These are phyloP conservation scores for Wallacemonas rigidus DNA, from an alignment of 208 protist species.

Conservation along the genomic window DNA sequence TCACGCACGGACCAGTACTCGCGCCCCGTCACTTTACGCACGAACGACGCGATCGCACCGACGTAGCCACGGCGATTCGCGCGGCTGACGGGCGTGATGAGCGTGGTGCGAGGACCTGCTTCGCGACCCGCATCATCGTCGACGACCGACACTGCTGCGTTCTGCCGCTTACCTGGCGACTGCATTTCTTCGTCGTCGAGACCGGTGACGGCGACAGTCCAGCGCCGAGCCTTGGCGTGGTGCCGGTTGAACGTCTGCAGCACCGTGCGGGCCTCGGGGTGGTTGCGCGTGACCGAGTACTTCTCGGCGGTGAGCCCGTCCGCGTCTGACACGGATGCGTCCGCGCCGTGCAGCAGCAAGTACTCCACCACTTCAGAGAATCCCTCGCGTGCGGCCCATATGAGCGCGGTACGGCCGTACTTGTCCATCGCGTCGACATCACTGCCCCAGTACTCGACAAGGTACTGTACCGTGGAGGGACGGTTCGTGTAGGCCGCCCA, in stretches of 20 bases:
- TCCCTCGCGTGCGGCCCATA: conserved; percentile 83
- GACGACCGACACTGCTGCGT: too few relatives aligned
- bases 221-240: not conserved
- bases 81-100: too few relatives aligned
- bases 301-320: conserved; percentile 64
- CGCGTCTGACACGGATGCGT: conserved; percentile 34
- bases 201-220: not conserved
- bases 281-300: conserved; percentile 59
- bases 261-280: conserved; percentile 60
- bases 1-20: conserved; percentile 31
- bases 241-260: conserved; percentile 28
- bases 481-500: conserved; percentile 79
- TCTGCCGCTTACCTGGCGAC: too few relatives aligned
- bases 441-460: conserved; percentile 65
- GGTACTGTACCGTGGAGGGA: conserved; percentile 57
- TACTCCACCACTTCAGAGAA: conserved; percentile 66
- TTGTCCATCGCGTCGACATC: conserved; percentile 49
- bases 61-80: not conserved
- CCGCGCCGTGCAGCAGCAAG: conserved; percentile 52
- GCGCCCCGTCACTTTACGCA: not conserved
- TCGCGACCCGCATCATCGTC: too few relatives aligned
- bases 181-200: not conserved
- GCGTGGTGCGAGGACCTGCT: too few relatives aligned
- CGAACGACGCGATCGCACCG: not conserved
- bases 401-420: conserved; percentile 65